phyloP scores from a whole-genome alignment of 768 basidiomycete genomes.

The Coprinellus micaceus region DNA sequence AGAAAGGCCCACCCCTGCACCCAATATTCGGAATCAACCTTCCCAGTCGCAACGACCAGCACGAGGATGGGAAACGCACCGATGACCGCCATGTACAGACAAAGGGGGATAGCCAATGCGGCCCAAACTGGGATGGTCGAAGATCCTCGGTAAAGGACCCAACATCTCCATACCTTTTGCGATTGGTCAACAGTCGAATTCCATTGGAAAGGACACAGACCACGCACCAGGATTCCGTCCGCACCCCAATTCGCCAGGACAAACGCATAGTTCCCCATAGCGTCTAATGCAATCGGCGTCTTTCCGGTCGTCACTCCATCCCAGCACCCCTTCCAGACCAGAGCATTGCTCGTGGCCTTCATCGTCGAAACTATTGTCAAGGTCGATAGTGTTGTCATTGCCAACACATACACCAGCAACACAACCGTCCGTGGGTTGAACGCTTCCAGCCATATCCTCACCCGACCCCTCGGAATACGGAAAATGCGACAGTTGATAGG shows the following conservation, averaged over 20 bases:
- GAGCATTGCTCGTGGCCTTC: background rate
- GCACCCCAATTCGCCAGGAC: constrained; percentile 5
- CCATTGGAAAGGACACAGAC: background rate
- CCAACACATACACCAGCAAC: constrained; percentile 1
- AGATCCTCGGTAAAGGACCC: constrained; percentile 3
- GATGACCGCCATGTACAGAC: constrained; percentile 2
- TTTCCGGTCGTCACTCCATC: constrained; percentile 1
- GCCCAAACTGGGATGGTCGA: background rate
- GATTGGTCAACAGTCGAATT: background rate
- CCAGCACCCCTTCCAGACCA: constrained; percentile 2
- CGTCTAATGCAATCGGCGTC: background rate
- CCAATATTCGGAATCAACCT: background rate
- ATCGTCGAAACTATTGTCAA: background rate
- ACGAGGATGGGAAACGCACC: background rate
- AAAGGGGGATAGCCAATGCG: background rate
- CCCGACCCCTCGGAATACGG: no score
- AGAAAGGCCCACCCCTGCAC: constrained; percentile 3
- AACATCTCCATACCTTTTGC: constrained; percentile 9
- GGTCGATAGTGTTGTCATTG: constrained; percentile 6
- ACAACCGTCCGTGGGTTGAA: background rate
- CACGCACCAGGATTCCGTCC: constrained; percentile 4
- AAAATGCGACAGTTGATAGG: no score
- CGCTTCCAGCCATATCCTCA: background rate
- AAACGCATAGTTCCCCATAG: background rate
- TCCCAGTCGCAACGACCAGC: no score